Percentiles rank a stretch among this genome's conserved stretches.
Evolutionary conservation across 2,329 filamentous ascomycete genomes (phyloP).

Genomic region (Pezicula neosporulosa): DNA sequence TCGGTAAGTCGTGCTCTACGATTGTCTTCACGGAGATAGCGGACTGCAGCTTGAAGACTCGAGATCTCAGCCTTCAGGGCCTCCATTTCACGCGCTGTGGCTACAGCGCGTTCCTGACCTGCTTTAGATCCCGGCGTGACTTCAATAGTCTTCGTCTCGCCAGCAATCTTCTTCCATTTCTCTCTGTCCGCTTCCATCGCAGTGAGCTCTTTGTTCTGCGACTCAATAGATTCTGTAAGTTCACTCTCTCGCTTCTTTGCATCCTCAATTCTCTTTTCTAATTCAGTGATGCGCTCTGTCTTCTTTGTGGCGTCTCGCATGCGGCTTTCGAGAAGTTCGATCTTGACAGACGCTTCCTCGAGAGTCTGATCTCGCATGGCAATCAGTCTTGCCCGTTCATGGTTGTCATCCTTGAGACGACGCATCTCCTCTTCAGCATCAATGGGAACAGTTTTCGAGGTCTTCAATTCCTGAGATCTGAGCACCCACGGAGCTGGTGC

Average conservation of each 20-base stretch:
- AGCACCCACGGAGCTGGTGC: slow-evolving; percentile 77
- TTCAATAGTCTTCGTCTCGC: slow-evolving; percentile 54
- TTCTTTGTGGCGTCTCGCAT: slow-evolving; percentile 83
- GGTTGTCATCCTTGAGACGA: slow-evolving; percentile 74
- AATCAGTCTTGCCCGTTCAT: slow-evolving; percentile 69
- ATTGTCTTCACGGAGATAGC: slow-evolving; percentile 67
- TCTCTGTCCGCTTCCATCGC: slow-evolving; percentile 62
- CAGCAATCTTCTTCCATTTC: slow-evolving; percentile 69
- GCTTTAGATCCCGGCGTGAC: slow-evolving; percentile 48
- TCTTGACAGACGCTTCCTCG: slow-evolving; percentile 85
- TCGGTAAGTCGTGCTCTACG: slow-evolving; percentile 56
- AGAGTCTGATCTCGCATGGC: slow-evolving; percentile 76
- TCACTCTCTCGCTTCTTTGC: slow-evolving; percentile 46
- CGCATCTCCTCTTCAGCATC: slow-evolving; percentile 84
- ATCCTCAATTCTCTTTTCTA: slow-evolving; percentile 57
- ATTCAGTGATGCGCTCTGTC: slow-evolving; percentile 62
- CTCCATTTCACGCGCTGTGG: slow-evolving; percentile 71
- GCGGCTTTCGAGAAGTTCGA: slow-evolving; percentile 84
- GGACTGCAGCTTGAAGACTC: slow-evolving; percentile 60
- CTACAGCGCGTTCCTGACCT: slow-evolving; percentile 63
- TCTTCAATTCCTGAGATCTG: slow-evolving; percentile 75
- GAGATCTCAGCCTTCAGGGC: slow-evolving; percentile 66
- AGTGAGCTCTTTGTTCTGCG: slow-evolving; percentile 64
- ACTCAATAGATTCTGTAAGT: slow-evolving; percentile 61
- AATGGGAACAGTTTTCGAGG: slow-evolving; percentile 74